A percentile compares a stretch with the other conserved stretches of the same genome.
Evolutionary conservation across 2,329 filamentous ascomycete species (phyloP).

Genomic region (Sporothrix sp.): DNA sequence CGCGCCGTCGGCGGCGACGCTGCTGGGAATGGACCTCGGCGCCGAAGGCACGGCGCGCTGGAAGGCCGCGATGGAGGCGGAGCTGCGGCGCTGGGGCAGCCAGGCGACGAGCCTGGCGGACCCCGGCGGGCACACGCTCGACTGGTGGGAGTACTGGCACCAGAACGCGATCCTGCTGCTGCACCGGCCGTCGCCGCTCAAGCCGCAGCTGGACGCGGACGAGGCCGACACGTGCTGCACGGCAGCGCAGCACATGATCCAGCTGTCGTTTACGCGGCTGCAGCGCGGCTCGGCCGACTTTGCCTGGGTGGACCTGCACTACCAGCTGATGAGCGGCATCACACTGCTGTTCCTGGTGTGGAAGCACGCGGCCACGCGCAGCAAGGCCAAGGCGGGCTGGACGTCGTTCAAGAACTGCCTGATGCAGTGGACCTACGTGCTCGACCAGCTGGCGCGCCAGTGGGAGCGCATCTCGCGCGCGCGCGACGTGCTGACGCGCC

Average conservation of each 20-base stretch:
- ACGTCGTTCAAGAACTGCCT: slow-evolving; percentile 20
- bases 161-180: slow-evolving; percentile 19
- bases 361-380: slow-evolving; percentile 7
- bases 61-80: slow-evolving; percentile 8
- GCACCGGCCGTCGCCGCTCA: slow-evolving; percentile 17
- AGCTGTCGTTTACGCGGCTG: slow-evolving; percentile 17
- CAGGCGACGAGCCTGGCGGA: slow-evolving; percentile 5
- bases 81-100: neutral
- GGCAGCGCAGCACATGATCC: slow-evolving; percentile 19
- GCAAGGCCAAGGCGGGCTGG: slow-evolving; percentile 15
- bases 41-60: neutral
- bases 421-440: slow-evolving; percentile 18
- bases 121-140: slow-evolving; percentile 6
- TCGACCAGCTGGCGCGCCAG: slow-evolving; percentile 15
- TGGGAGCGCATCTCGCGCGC: slow-evolving; percentile 16
- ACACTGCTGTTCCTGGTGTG: slow-evolving; percentile 19
- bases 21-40: too few species aligned
- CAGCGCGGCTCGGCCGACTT: slow-evolving; percentile 16
- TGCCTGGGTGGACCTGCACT: slow-evolving; percentile 20
- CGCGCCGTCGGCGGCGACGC: neutral
- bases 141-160: slow-evolving; percentile 19
- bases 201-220: slow-evolving; percentile 7
- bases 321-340: slow-evolving; percentile 21
- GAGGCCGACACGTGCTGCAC: slow-evolving; percentile 16
- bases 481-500: slow-evolving; percentile 6